A percentile compares a stretch with the other conserved stretches of the same genome.
phyloP scores from a whole-genome alignment of 225 moss, liverwort and hornwort species.

The Polytrichum formosum region DNA sequence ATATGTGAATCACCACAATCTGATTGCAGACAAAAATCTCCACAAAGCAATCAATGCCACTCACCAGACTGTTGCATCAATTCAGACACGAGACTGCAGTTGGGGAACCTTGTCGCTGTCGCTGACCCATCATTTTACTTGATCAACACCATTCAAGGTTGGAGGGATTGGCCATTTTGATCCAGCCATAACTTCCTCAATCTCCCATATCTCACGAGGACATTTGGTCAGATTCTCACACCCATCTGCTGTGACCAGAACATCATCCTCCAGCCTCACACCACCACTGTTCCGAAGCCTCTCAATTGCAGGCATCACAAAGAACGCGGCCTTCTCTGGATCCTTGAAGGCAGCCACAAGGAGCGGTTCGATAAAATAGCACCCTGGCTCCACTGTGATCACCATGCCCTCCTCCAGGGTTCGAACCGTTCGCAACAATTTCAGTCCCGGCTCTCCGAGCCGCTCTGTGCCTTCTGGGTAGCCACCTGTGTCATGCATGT shows the following conservation, averaged over 20 bases:
- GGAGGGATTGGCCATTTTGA: conserved; percentile 53
- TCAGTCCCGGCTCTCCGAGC: conserved; percentile 56
- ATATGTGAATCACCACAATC: too few relatives aligned
- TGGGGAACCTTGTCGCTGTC: too few relatives aligned
- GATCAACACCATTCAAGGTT: too few relatives aligned
- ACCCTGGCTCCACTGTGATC: conserved; percentile 88
- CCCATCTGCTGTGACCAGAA: conserved; percentile 76
- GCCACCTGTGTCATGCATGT: conserved; percentile 83
- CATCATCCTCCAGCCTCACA: conserved; percentile 90
- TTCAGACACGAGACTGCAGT: too few relatives aligned
- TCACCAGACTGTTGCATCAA: too few relatives aligned
- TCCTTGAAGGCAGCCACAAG: conserved; percentile 67
- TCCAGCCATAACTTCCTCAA: conserved; percentile 87
- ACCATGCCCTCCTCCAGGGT: conserved; percentile 80
- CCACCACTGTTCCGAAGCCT: conserved; percentile 59
- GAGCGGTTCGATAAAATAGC: conserved; percentile 82
- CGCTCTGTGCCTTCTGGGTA: conserved; percentile 70
- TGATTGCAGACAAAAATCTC: too few relatives aligned
- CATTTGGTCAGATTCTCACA: conserved; percentile 89
- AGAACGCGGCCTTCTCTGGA: conserved; percentile 46
- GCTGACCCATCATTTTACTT: too few relatives aligned
- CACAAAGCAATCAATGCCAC: too few relatives aligned
- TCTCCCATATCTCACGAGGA: conserved; percentile 82
- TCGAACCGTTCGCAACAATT: conserved; percentile 66
- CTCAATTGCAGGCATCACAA: conserved; percentile 50